Percentiles rank a stretch among this genome's conserved stretches.
Evolutionary conservation across 768 basidiomycete species (phyloP).

Genomic region (Mycena vitilis): DNA sequence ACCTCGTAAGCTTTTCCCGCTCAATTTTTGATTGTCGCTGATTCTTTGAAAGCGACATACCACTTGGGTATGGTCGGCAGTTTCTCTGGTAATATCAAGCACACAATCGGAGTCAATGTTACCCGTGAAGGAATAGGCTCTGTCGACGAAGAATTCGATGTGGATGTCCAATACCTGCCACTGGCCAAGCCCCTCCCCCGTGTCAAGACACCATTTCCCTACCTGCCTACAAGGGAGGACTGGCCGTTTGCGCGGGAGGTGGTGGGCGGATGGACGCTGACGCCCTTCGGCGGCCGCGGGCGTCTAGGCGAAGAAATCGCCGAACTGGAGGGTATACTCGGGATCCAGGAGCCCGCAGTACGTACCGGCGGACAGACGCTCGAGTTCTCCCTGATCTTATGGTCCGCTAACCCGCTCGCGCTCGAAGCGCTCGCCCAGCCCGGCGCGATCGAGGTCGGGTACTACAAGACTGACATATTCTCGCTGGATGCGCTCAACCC

Average conservation of each 20-base stretch:
- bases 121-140: conserved; percentile 31
- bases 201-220: conserved; percentile 29
- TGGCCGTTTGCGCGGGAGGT: conserved; percentile 35
- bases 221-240: conserved; percentile 30
- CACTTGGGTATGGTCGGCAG: conserved; percentile 10
- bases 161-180: conserved; percentile 30
- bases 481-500: conserved; percentile 30
- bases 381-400: conserved; percentile 26
- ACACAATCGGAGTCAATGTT: conserved; percentile 28
- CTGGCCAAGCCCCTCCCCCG: conserved; percentile 16
- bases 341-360: conserved; percentile 29
- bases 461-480: conserved; percentile 29
- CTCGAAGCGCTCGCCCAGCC: conserved; percentile 35
- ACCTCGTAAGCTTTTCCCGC: conserved; percentile 19
- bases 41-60: conserved; percentile 19
- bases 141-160: conserved; percentile 33
- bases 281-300: conserved; percentile 34
- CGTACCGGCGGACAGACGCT: conserved; percentile 28
- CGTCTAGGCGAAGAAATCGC: conserved; percentile 32
- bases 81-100: conserved; percentile 28
- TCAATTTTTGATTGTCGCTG: not conserved
- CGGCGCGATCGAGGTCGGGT: conserved; percentile 30
- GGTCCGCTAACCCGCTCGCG: conserved; percentile 26
- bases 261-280: conserved; percentile 35
- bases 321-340: conserved; percentile 34